Percentiles rank a stretch among this genome's conserved stretches.
Evolutionary conservation across 2,329 filamentous ascomycete species (phyloP).

Genomic region (Peltaster fructicola): DNA sequence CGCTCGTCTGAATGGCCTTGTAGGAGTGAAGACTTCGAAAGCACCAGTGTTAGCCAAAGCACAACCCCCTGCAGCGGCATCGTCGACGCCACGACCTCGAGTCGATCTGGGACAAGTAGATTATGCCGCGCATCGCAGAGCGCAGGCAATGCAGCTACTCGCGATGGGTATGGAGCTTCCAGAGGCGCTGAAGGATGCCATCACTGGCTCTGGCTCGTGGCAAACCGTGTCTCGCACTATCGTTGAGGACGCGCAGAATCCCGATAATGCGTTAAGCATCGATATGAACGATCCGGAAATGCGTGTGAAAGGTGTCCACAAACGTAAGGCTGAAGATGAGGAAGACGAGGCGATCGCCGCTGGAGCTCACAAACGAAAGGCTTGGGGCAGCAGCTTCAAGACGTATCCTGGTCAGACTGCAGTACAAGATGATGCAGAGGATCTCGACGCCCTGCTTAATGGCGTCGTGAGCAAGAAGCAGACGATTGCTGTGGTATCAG

Average conservation of each 20-base stretch:
- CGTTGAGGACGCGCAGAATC: too few relatives aligned
- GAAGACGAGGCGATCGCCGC: slow-evolving; percentile 40
- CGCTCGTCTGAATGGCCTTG: slow-evolving; percentile 64
- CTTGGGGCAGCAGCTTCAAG: slow-evolving; percentile 30
- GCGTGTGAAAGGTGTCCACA: slow-evolving; percentile 40
- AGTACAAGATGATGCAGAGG: slow-evolving; percentile 33
- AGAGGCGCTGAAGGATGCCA: slow-evolving; percentile 55
- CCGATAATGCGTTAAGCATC: too few relatives aligned
- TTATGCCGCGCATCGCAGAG: slow-evolving; percentile 57
- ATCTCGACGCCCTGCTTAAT: slow-evolving; percentile 43
- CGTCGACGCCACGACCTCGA: slow-evolving; percentile 15
- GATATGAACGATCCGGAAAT: slow-evolving; percentile 26
- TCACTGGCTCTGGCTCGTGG: slow-evolving; percentile 87
- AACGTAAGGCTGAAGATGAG: slow-evolving; percentile 44
- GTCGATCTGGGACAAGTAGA: slow-evolving; percentile 28
- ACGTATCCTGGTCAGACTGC: slow-evolving; percentile 26
- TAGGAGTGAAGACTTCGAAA: slow-evolving; percentile 28
- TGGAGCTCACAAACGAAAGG: slow-evolving; percentile 14
- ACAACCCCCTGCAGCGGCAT: slow-evolving; percentile 15
- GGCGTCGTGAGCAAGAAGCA: slow-evolving; percentile 15
- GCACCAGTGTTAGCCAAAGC: slow-evolving; percentile 17
- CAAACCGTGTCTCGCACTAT: slow-evolving; percentile 41
- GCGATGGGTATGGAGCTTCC: slow-evolving; percentile 76
- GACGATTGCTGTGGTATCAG: slow-evolving; percentile 2
- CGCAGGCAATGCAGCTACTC: slow-evolving; percentile 72